Evolutionary conservation across 495 filamentous ascomycete genomes (phyloP).

Genomic region (Paragyromitra xinjiangensis): DNA sequence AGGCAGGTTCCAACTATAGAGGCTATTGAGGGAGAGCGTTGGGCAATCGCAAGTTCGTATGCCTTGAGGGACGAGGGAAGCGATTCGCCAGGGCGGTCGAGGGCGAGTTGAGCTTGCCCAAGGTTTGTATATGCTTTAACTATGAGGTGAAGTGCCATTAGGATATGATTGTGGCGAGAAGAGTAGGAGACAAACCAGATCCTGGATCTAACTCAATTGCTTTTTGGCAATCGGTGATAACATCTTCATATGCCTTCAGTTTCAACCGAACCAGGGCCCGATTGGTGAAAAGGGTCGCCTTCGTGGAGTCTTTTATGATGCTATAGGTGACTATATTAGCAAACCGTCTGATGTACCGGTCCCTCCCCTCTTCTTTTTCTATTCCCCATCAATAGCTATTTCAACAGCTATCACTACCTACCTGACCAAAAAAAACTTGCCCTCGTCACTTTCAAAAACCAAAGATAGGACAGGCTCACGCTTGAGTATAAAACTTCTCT

Average conservation of each 20-base stretch:
- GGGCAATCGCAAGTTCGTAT: constrained; percentile 72
- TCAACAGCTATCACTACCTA: constrained; percentile 13
- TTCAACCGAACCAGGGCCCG: constrained; percentile 83
- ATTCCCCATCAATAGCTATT: background rate
- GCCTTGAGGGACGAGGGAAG: constrained; percentile 74
- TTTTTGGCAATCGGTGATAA: constrained; percentile 78
- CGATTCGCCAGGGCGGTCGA: constrained; percentile 78
- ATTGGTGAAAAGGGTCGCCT: constrained; percentile 80
- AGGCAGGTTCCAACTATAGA: constrained; percentile 74
- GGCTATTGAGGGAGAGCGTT: constrained; percentile 63
- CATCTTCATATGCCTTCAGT: constrained; percentile 75
- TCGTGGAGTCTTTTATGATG: constrained; percentile 69
- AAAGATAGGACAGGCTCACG: constrained; percentile 65
- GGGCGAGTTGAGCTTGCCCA: constrained; percentile 79
- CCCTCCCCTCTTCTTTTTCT: background rate
- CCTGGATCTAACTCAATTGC: constrained; percentile 72
- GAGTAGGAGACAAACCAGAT: constrained; percentile 58
- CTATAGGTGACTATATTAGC: constrained; percentile 49
- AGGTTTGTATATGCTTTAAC: constrained; percentile 88
- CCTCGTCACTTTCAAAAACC: background rate
- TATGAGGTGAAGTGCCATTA: constrained; percentile 46
- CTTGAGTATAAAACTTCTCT: constrained; percentile 83
- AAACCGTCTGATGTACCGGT: background rate
- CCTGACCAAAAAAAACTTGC: constrained; percentile 4
- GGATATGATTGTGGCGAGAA: no score